Conservation (phyloP, 805 yeast genomes). For the Ogataea populi-albae region DNA sequence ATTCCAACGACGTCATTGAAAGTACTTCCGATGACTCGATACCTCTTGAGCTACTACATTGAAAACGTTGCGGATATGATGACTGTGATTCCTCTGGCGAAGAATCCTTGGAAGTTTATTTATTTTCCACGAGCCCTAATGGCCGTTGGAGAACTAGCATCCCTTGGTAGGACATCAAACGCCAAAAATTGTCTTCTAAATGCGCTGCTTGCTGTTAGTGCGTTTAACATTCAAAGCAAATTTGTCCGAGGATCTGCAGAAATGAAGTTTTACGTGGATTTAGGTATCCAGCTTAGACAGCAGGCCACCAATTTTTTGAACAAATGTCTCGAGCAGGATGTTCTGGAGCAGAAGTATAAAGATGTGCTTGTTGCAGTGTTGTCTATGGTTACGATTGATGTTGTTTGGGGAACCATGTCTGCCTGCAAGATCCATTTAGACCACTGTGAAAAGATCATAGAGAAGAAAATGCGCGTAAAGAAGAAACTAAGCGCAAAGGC, state of each 20-base stretch:
- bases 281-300: constrained; percentile 70
- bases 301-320: constrained; percentile 72
- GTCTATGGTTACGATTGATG: constrained; percentile 84
- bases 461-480: constrained; percentile 62
- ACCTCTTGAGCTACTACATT: constrained; percentile 66
- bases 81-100: constrained; percentile 63
- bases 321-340: constrained; percentile 51
- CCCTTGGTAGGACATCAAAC: constrained; percentile 68
- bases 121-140: constrained; percentile 78
- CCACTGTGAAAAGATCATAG: constrained; percentile 73
- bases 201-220: constrained; percentile 77
- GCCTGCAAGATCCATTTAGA: constrained; percentile 74
- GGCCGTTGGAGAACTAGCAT: constrained; percentile 78
- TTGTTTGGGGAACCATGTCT: constrained; percentile 88
- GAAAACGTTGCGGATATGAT: constrained; percentile 73
- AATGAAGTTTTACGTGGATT: constrained; percentile 65
- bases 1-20: constrained; percentile 61
- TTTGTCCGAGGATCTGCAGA: constrained; percentile 64
- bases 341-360: constrained; percentile 65
- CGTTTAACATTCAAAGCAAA: constrained; percentile 74
- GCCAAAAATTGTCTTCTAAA: constrained; percentile 76
- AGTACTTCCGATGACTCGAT: constrained; percentile 69
- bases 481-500: constrained; percentile 74
- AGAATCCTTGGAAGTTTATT: constrained; percentile 86
- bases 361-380: constrained; percentile 80